Evolutionary conservation across 495 filamentous ascomycete genomes (phyloP).

Genomic region (Amphirosellinia nigrospora): DNA sequence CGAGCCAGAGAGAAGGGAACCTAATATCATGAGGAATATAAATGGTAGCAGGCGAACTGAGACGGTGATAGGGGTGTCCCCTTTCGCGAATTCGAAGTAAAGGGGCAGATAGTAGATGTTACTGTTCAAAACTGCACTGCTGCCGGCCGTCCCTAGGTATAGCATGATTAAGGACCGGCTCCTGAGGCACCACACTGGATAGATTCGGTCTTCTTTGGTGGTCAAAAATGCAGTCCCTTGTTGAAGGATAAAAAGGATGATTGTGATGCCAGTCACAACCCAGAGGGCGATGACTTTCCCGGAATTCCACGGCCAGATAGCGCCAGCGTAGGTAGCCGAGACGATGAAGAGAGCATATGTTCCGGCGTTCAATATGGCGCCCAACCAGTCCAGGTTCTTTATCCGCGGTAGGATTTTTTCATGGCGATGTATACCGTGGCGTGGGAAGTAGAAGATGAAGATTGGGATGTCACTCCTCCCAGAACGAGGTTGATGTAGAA

Average conservation of each 20-base stretch:
- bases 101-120: constrained; percentile 1
- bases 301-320: neutral
- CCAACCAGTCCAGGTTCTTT: constrained; percentile 2
- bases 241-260: neutral
- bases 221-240: neutral
- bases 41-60: neutral
- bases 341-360: neutral
- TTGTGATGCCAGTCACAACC: neutral
- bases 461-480: neutral
- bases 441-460: constrained; percentile 5
- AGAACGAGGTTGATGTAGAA: constrained; percentile 5
- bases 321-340: neutral
- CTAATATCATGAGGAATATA: constrained; percentile 34
- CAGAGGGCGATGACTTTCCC: neutral
- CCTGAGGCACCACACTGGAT: neutral
- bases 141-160: neutral
- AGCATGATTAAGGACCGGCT: neutral
- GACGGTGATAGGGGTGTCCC: neutral
- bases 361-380: neutral
- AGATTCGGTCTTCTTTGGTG: neutral
- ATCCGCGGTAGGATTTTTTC: neutral
- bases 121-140: neutral
- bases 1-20: neutral
- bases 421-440: neutral
- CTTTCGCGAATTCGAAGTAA: neutral